Percentiles rank a stretch among this genome's conserved stretches.
phyloP scores from a whole-genome alignment of 192 early-diverging fungal genomes.

The Bifiguratus adelaidae region DNA sequence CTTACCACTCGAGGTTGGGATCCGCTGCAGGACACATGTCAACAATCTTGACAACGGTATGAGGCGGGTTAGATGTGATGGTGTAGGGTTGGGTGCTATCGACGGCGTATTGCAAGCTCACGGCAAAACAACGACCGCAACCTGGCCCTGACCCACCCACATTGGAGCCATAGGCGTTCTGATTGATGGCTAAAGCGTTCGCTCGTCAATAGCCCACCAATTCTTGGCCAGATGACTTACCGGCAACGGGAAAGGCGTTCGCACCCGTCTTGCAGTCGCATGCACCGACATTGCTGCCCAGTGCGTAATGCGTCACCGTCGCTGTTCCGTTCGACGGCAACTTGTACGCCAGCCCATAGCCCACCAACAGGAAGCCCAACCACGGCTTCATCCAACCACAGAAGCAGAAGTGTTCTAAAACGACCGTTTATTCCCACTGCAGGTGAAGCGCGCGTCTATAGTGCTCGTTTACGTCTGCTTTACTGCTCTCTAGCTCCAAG shows the following conservation, averaged over 20 bases:
- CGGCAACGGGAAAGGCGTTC: constrained; percentile 7
- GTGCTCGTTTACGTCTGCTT: too few relatives aligned
- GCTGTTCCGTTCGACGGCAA: constrained; percentile 4
- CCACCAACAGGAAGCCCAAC: too few relatives aligned
- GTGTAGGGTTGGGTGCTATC: constrained; percentile 2
- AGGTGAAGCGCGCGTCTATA: too few relatives aligned
- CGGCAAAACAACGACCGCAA: constrained; percentile 6
- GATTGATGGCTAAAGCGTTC: constrained; percentile 3
- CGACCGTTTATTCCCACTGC: too few relatives aligned
- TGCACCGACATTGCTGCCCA: constrained; percentile 7
- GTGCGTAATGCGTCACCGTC: constrained; percentile 8
- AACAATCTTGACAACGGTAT: constrained; percentile 5
- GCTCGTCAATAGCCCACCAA: not conserved
- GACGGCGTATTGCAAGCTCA: not conserved
- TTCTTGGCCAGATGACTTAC: not conserved
- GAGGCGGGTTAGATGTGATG: not conserved
- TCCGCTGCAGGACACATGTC: constrained; percentile 4
- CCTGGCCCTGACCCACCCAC: constrained; percentile 4
- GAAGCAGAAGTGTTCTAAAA: too few relatives aligned
- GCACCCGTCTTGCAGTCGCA: constrained; percentile 8
- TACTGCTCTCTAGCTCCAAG: too few relatives aligned
- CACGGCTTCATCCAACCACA: too few relatives aligned
- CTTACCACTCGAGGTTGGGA: constrained; percentile 3
- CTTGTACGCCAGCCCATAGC: too few relatives aligned
- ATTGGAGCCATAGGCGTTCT: constrained; percentile 4